These are phyloP conservation scores for Staphylotrichum tortipilum DNA, from an alignment of 495 filamentous ascomycete genomes.

Conservation along the genomic window DNA sequence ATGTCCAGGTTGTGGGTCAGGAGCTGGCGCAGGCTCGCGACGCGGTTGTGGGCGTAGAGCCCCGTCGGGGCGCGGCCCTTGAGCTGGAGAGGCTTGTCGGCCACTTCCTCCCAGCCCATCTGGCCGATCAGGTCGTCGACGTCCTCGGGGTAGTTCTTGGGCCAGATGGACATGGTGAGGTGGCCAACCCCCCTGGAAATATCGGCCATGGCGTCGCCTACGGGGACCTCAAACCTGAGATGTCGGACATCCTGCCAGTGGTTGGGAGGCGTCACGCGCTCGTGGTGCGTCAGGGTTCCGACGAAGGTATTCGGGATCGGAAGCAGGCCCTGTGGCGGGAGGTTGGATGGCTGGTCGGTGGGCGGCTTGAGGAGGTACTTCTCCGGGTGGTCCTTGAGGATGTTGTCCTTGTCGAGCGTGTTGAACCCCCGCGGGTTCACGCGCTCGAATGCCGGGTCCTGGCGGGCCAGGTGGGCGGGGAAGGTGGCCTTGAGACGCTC, in stretches of 20 bases:
- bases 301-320: slow-evolving; percentile 46
- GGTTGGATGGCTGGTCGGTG: not conserved
- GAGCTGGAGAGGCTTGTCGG: slow-evolving; percentile 43
- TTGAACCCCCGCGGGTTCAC: slow-evolving; percentile 13
- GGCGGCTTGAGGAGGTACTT: slow-evolving; percentile 25
- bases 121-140: slow-evolving; percentile 64
- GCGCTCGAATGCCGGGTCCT: slow-evolving; percentile 7
- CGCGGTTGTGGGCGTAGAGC: not conserved
- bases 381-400: slow-evolving; percentile 26
- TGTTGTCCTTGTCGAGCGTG: slow-evolving; percentile 25
- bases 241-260: slow-evolving; percentile 96
- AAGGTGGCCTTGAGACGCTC: slow-evolving; percentile 2
- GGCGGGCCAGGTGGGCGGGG: slow-evolving; percentile 2
- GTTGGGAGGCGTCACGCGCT: slow-evolving; percentile 58
- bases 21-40: slow-evolving; percentile 60
- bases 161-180: slow-evolving; percentile 68
- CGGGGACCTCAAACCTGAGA: slow-evolving; percentile 47
- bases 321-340: slow-evolving; percentile 38
- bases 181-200: slow-evolving; percentile 50
- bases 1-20: slow-evolving; percentile 78
- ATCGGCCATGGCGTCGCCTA: slow-evolving; percentile 5
- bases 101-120: slow-evolving; percentile 66
- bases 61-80: not conserved
- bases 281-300: slow-evolving; percentile 46
- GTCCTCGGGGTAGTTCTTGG: slow-evolving; percentile 76